phyloP scores from a whole-genome alignment of 2,329 filamentous ascomycete species.

The Arthroderma uncinatum region DNA sequence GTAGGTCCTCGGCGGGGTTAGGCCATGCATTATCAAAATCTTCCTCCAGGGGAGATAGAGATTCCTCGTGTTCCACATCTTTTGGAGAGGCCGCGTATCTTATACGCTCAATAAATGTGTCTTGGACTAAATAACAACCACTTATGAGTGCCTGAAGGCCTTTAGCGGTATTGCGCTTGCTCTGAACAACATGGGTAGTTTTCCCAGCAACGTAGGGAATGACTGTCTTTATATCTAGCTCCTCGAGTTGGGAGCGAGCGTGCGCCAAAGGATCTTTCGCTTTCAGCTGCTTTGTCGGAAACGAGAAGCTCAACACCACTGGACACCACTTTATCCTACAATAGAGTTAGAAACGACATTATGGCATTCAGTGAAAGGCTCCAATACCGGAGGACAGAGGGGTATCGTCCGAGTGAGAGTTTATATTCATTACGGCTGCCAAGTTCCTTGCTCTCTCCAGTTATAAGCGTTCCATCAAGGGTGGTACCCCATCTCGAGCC shows the following conservation, averaged over 20 bases:
- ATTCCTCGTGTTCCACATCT: conserved; percentile 42
- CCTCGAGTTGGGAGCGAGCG: conserved; percentile 58
- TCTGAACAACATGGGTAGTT: conserved; percentile 81
- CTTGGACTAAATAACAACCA: conserved; percentile 63
- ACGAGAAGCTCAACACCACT: conserved; percentile 69
- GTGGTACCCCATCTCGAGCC: conserved; percentile 75
- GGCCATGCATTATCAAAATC: conserved; percentile 78
- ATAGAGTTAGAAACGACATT: conserved; percentile 6
- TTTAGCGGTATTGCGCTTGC: conserved; percentile 80
- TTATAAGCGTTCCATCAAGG: conserved; percentile 62
- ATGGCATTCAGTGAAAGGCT: not conserved
- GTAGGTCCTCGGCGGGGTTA: conserved; percentile 57
- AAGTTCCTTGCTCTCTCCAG: conserved; percentile 40
- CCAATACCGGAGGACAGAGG: conserved; percentile 39
- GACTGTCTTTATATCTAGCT: conserved; percentile 78
- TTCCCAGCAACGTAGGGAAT: conserved; percentile 56
- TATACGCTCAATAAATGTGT: conserved; percentile 60
- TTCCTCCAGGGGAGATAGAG: conserved; percentile 53
- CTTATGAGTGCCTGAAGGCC: conserved; percentile 79
- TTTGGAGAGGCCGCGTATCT: conserved; percentile 46
- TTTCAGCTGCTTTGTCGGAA: conserved; percentile 59
- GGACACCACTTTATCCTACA: conserved; percentile 66
- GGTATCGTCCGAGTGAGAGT: conserved; percentile 62
- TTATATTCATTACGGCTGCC: conserved; percentile 42
- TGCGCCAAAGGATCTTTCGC: conserved; percentile 49